These are phyloP conservation scores for Castanea sativa DNA, from an alignment of 306 rosid genomes.

Conservation along the genomic window DNA sequence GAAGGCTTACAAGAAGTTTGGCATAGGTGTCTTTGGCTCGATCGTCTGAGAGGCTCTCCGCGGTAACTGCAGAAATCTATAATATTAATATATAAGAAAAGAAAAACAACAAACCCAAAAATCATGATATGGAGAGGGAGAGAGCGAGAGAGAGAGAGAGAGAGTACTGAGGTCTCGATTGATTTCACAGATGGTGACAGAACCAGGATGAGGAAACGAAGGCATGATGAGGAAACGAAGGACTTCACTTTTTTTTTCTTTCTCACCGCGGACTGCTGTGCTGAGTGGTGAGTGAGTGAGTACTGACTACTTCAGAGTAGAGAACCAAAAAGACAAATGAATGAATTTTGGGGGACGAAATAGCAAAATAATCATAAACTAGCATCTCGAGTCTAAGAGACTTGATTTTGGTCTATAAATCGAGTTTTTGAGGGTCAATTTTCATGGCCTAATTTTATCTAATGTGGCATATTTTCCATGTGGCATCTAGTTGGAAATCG, in stretches of 20 bases:
- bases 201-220: constrained; percentile 76
- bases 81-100: not conserved
- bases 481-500: too few species aligned
- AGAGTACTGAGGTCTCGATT: constrained; percentile 74
- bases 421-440: too few species aligned
- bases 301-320: too few species aligned
- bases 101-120: constrained; percentile 1
- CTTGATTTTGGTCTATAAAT: too few species aligned
- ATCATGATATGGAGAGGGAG: not conserved
- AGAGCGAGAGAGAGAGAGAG: constrained; percentile 14
- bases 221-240: constrained; percentile 40
- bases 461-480: too few species aligned
- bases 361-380: too few species aligned
- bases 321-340: too few species aligned
- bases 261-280: not conserved
- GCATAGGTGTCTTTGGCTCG: constrained; percentile 73
- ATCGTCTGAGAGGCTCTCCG: constrained; percentile 70
- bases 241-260: not conserved
- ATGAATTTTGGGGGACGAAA: too few species aligned
- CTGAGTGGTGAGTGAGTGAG: not conserved
- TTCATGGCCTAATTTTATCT: too few species aligned
- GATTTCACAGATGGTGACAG: constrained; percentile 88
- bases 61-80: constrained; percentile 56
- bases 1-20: constrained; percentile 57
- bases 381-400: too few species aligned